Base-by-base conservation (phyloP, 305 asterid genomes). In the Andrographis paniculata region DNA sequence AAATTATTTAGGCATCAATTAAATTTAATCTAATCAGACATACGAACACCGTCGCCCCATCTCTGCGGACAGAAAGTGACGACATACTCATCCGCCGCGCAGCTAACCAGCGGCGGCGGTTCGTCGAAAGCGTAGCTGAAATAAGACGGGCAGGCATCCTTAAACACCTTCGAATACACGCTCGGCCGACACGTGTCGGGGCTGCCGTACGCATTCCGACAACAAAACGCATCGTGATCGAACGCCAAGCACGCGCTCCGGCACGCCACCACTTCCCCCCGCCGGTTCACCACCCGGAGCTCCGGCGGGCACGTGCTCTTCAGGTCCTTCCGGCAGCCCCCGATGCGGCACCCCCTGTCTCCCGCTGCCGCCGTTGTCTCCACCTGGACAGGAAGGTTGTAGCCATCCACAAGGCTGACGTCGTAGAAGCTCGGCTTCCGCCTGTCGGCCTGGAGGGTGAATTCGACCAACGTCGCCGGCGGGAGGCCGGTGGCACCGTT, bases 161-260 rank as follows among this genome's bases (percentile, higher is more conserved):
- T 84, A 23, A 87, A 87, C 45, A 77, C 9, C 62, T 58, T 64
- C 1, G 97, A 88, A 17, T 84, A 88, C 45, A 54, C 31, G 23
- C 44, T 73, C 0, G 94, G 84, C 64, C 59, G 63, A 64, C 97
- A 79, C 52, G 62, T 81, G 0, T 60, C 78, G 5, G 89, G 92
- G 30, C 72, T 73, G 9, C 80, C 81, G 36, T 65, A 77, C 21
- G 54, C 66, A 30, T 79, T 84, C 69, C 88, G 60, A 57, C 97
- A 88, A 38, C 95, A 88, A 45, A 75, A 88, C 1, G 61, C 20
- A 23, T 88, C 97, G 0, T 35, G 52, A 45, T 77, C 51, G 59
- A 67, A 88, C 6, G 93, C 95, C 72, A 84, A 64, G 16, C 96
- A 84, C 33, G 78, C 97, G 36, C 94, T 87, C 55, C 68, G 73